Conservation (phyloP, 108 stramenopile genomes). For the Nannochloropsis salina region DNA sequence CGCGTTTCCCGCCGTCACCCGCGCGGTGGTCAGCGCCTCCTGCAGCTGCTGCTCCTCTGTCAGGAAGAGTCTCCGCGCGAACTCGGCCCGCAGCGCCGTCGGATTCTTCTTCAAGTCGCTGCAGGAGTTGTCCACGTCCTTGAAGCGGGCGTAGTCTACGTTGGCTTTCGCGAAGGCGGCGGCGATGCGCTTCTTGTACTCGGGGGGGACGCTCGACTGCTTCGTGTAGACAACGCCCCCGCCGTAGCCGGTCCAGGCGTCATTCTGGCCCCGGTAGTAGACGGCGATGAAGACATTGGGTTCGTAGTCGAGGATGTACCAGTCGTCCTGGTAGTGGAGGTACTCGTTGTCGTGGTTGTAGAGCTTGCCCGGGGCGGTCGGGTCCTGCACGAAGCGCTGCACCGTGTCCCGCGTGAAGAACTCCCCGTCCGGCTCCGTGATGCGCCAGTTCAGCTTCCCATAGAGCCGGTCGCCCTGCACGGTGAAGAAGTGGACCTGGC, state of each 20-base stretch:
- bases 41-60: conserved; percentile 59
- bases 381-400: conserved; percentile 82
- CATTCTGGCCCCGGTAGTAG: conserved; percentile 86
- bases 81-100: conserved; percentile 45
- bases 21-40: conserved; percentile 65
- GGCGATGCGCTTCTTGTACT: conserved; percentile 30
- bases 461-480: conserved; percentile 73
- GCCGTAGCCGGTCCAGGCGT: conserved; percentile 94
- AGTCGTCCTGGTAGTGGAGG: conserved; percentile 89
- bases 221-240: conserved; percentile 91
- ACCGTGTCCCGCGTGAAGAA: conserved; percentile 85
- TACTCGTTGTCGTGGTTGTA: conserved; percentile 95
- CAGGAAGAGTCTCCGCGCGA: conserved; percentile 39
- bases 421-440: conserved; percentile 89
- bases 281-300: conserved; percentile 81
- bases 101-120: conserved; percentile 7
- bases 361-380: conserved; percentile 64
- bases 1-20: conserved; percentile 61
- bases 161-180: conserved; percentile 42
- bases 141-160: conserved; percentile 39
- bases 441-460: conserved; percentile 85
- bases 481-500: conserved; percentile 94
- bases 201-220: conserved; percentile 45
- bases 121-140: conserved; percentile 49
- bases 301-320: conserved; percentile 89